These are phyloP conservation scores for Beauveria brongniartii DNA, from an alignment of 2,329 filamentous ascomycete genomes.

Conservation along the genomic window DNA sequence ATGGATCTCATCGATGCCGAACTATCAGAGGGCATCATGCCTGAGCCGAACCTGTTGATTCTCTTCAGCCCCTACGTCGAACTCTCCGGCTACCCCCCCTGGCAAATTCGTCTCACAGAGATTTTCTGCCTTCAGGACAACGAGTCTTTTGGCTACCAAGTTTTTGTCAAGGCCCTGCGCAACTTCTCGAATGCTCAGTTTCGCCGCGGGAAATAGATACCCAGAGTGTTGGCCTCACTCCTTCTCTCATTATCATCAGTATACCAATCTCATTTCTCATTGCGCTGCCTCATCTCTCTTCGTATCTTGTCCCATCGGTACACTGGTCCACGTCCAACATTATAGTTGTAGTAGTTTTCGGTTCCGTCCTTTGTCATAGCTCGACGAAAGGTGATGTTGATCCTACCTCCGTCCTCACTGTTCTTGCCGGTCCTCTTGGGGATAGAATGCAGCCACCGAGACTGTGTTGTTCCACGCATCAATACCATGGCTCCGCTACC, in stretches of 20 bases:
- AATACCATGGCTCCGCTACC: constrained; percentile 69
- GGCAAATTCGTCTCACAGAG: constrained; percentile 91
- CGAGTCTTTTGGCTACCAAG: constrained; percentile 82
- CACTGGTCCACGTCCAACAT: constrained; percentile 62
- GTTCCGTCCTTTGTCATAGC: constrained; percentile 65
- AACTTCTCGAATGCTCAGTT: constrained; percentile 85
- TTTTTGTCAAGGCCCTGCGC: constrained; percentile 78
- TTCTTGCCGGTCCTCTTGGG: constrained; percentile 63
- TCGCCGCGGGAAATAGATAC: constrained; percentile 59
- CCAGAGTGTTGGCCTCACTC: constrained; percentile 9
- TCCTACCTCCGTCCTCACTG: constrained; percentile 53
- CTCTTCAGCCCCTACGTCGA: constrained; percentile 79
- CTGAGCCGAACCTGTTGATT: constrained; percentile 82
- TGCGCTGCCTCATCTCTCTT: constrained; percentile 41
- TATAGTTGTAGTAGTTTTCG: constrained; percentile 79
- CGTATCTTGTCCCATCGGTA: constrained; percentile 56
- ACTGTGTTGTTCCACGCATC: constrained; percentile 69
- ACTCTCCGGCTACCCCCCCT: constrained; percentile 87
- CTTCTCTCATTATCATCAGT: neutral
- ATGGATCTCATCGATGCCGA: constrained; percentile 84
- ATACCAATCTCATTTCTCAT: constrained; percentile 11
- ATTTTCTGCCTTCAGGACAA: constrained; percentile 77
- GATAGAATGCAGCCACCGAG: constrained; percentile 69
- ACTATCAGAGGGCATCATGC: constrained; percentile 69
- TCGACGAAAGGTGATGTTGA: constrained; percentile 71